These are phyloP conservation scores for Piper betle DNA, from an alignment of 164 flowering plant species.

Conservation along the genomic window DNA sequence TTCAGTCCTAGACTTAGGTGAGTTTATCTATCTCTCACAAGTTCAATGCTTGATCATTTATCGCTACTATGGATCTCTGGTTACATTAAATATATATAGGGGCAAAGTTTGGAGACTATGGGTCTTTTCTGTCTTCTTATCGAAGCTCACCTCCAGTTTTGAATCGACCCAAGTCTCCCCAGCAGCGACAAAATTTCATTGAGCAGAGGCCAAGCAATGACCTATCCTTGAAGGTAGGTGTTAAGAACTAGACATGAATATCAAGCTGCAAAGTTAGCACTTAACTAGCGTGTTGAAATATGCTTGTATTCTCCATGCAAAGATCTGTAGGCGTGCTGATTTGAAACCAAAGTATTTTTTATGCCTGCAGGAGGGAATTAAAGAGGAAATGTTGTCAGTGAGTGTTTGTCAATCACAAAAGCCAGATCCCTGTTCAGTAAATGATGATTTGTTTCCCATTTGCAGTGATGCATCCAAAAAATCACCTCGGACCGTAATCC, in stretches of 20 bases:
- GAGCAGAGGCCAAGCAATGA: slow-evolving; percentile 15
- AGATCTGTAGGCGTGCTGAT: background rate
- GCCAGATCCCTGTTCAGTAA: slow-evolving; percentile 10
- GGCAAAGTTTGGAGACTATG: slow-evolving; percentile 74
- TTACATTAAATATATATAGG: slow-evolving; percentile 27
- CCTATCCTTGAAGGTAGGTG: slow-evolving; percentile 35
- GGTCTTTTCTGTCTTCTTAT: slow-evolving; percentile 67
- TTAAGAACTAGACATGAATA: too few relatives aligned
- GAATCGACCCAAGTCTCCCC: slow-evolving; percentile 40
- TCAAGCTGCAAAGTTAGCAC: too few relatives aligned
- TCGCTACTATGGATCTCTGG: background rate
- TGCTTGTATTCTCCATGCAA: background rate
- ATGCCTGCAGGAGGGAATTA: slow-evolving; percentile 27
- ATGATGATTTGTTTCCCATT: slow-evolving; percentile 19
- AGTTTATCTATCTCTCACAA: background rate
- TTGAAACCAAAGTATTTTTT: background rate
- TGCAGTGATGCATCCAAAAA: slow-evolving; percentile 21
- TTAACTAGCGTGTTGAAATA: background rate
- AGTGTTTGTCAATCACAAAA: slow-evolving; percentile 14
- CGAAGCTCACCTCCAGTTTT: slow-evolving; percentile 36
- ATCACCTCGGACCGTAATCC: slow-evolving; percentile 53
- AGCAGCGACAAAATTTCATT: slow-evolving; percentile 13
- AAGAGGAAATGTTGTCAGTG: slow-evolving; percentile 18
- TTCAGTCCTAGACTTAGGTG: slow-evolving; percentile 66
- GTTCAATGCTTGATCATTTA: slow-evolving; percentile 1